Evolutionary conservation across 768 basidiomycete species (phyloP).

Genomic region (Suillus lakei): DNA sequence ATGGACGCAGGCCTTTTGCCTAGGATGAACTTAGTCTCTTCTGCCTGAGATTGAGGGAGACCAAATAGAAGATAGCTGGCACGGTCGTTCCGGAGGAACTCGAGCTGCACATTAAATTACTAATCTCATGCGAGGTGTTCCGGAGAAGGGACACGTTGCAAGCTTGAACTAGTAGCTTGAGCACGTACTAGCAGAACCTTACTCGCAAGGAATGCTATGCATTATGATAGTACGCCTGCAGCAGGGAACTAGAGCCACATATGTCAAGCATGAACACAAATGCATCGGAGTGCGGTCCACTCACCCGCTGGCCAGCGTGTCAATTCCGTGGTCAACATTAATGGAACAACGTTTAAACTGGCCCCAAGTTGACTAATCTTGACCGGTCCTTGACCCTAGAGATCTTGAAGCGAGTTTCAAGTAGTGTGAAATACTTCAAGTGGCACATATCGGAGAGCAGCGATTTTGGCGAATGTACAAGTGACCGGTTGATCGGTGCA

Average conservation of each 20-base stretch:
- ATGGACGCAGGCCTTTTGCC: neutral
- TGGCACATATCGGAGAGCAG: too few species aligned
- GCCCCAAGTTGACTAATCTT: neutral
- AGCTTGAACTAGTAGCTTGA: neutral
- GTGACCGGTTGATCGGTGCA: neutral
- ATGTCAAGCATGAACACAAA: neutral
- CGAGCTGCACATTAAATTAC: neutral
- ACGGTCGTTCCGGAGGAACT: neutral
- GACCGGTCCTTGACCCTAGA: too few species aligned
- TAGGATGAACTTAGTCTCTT: neutral
- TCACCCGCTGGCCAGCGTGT: neutral
- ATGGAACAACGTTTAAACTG: neutral
- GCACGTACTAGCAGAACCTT: neutral
- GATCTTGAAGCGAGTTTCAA: neutral
- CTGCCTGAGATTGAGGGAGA: neutral
- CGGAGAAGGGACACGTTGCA: neutral
- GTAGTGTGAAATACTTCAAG: too few species aligned
- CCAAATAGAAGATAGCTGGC: neutral
- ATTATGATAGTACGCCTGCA: neutral
- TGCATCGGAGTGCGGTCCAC: neutral
- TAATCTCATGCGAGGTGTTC: neutral
- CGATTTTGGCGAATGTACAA: neutral
- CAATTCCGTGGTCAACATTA: neutral
- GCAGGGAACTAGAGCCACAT: neutral
- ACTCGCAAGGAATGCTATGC: too few species aligned